These are phyloP conservation scores for Sporisorium scitamineum DNA, from an alignment of 1,284 basidiomycete genomes.

Conservation along the genomic window DNA sequence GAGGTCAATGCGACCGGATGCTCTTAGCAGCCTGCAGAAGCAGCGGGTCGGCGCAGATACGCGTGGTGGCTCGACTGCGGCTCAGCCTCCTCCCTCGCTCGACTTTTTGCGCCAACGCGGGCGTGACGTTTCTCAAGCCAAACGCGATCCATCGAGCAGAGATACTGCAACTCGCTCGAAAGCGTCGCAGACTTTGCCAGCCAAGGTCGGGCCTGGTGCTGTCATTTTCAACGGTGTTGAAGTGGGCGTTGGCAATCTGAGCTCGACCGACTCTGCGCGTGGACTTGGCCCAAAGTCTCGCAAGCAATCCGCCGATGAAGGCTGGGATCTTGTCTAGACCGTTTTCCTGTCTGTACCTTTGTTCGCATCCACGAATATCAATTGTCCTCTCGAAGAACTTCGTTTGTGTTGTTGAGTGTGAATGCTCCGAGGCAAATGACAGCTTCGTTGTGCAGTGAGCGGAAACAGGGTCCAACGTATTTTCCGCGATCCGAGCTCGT, in stretches of 20 bases:
- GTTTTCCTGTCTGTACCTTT: not conserved
- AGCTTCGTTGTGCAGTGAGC: not conserved
- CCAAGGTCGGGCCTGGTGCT: constrained; percentile 35
- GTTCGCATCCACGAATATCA: not conserved
- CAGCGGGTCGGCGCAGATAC: constrained; percentile 8
- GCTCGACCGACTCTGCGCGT: constrained; percentile 4
- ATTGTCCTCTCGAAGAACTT: not conserved
- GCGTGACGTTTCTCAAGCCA: constrained; percentile 29
- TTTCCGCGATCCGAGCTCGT: constrained; percentile 12
- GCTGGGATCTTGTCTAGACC: constrained; percentile 30
- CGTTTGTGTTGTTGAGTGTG: not conserved
- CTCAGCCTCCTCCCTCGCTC: constrained; percentile 36
- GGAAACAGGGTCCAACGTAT: constrained; percentile 11
- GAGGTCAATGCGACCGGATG: not conserved
- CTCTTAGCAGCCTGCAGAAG: constrained; percentile 18
- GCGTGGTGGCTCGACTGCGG: not conserved
- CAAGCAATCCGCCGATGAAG: constrained; percentile 31
- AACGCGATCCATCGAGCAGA: not conserved
- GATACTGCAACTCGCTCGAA: not conserved
- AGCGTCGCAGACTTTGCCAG: not conserved
- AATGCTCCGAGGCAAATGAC: not conserved
- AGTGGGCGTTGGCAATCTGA: constrained; percentile 33
- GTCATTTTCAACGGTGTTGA: constrained; percentile 55
- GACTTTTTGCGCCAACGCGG: constrained; percentile 46
- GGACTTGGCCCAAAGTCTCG: constrained; percentile 13